A percentile compares a stretch with the other conserved stretches of the same genome.
Conservation (phyloP, 164 flowering plant genomes). For the Kingdonia uniflora region DNA sequence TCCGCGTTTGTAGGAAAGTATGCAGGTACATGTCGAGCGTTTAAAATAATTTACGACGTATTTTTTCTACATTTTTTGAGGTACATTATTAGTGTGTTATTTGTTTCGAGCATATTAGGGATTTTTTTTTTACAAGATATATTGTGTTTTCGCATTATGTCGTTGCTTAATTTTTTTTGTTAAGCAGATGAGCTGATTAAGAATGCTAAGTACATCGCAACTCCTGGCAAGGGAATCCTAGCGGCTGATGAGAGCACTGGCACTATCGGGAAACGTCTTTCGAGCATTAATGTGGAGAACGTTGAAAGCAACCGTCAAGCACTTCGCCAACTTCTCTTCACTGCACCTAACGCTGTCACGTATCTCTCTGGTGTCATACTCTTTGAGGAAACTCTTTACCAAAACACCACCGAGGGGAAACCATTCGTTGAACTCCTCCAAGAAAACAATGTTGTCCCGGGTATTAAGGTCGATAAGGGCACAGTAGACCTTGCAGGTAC, state of each 20-base stretch:
- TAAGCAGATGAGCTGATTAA: slow-evolving; percentile 68
- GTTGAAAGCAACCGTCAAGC: slow-evolving; percentile 67
- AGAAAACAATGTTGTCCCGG: slow-evolving; percentile 62
- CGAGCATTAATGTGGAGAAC: slow-evolving; percentile 80
- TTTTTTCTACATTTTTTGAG: too few relatives aligned
- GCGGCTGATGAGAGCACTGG: slow-evolving; percentile 87
- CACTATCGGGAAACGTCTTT: slow-evolving; percentile 73
- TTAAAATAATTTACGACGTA: too few relatives aligned
- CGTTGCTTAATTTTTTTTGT: background rate
- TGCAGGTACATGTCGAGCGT: slow-evolving; percentile 43
- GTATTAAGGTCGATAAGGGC: slow-evolving; percentile 84
- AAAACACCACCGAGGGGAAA: slow-evolving; percentile 52
- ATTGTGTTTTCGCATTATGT: background rate
- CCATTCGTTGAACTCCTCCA: slow-evolving; percentile 63
- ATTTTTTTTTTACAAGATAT: too few relatives aligned
- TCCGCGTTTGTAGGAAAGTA: slow-evolving; percentile 83
- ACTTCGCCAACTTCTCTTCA: slow-evolving; percentile 76
- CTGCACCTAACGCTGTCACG: slow-evolving; percentile 47
- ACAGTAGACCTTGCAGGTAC: slow-evolving; percentile 72
- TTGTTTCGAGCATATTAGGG: too few relatives aligned
- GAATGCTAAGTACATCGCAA: slow-evolving; percentile 81
- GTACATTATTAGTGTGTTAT: too few relatives aligned
- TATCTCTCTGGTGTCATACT: slow-evolving; percentile 79
- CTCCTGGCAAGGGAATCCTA: slow-evolving; percentile 74
- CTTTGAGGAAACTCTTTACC: slow-evolving; percentile 80